Base-by-base conservation (phyloP, 2,329 filamentous ascomycete genomes). In the Magnaporthiopsis rhizophila region DNA sequence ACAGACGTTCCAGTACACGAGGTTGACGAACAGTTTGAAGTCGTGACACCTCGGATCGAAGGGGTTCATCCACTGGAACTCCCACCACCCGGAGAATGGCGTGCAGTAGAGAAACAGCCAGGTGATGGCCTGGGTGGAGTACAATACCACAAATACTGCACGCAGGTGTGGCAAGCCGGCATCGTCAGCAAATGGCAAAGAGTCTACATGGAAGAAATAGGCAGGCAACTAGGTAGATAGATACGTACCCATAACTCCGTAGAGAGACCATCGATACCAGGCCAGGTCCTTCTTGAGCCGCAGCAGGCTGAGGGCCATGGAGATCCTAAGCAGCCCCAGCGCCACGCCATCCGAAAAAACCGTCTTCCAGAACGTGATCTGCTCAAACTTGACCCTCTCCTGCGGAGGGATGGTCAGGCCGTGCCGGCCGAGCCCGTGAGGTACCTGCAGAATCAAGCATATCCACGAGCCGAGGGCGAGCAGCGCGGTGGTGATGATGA, bases 71-170 rank as follows among this genome's bases (percentile, higher is more conserved):
- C 68, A 70, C 30, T 69, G 69, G 21, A 70, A 70, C 61, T 69
- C 66, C 69, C 69, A 71, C 68, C 69, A 71, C 1, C 69, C 69
- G 2, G 69, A 69, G 45, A 65, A 69, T 15, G 69, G 69, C 2
- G 65, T 69, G 64, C 69, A 70, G 45, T 69, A 70, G n/a, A 70
- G 64, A 28, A 71, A 71, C 24, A 69, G 56, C 68, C 68, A 69
- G 7, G 64, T 58, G 9, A 71, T 66, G 0, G 67, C 65, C 36
- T 70, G 68, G 30, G 69, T 67, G 1, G 68, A 67, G 59, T 69
- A 71, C 2, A 64, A 70, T 1, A 28, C 66, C 30, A 30, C 30
- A 30, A 30, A 30, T 30, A 30, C 30, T 30, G 30, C 30, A 30
- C 68, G 13, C 7, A 38, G 62, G 13, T 30, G 30, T 30, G 24